phyloP scores from a whole-genome alignment of 345 rosid genomes.

The Lagerstroemia speciosa region DNA sequence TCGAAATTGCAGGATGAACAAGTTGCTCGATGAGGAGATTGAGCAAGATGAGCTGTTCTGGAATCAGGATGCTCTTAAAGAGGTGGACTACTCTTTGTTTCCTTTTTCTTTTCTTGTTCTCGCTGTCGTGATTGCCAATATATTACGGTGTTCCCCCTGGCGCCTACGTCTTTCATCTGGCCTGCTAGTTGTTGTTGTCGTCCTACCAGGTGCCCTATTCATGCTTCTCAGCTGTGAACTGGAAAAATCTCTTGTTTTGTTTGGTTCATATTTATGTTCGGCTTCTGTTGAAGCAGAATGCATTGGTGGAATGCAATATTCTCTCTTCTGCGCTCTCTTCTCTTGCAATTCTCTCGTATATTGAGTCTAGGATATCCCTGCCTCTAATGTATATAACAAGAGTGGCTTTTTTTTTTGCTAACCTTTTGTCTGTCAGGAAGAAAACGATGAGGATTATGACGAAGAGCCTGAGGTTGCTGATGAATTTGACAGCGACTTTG shows the following conservation, averaged over 20 bases:
- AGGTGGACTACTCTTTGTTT: slow-evolving; percentile 24
- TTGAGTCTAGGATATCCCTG: neutral
- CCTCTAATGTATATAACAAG: neutral
- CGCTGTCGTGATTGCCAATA: neutral
- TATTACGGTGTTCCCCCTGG: neutral
- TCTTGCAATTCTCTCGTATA: neutral
- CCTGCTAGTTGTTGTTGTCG: neutral
- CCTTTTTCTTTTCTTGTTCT: neutral
- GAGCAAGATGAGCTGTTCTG: slow-evolving; percentile 90
- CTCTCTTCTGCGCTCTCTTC: neutral
- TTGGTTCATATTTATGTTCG: neutral
- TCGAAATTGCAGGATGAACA: slow-evolving; percentile 55
- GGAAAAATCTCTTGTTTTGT: neutral
- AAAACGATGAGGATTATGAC: slow-evolving; percentile 63
- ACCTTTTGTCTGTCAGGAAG: slow-evolving; percentile 42
- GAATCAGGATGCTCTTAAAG: slow-evolving; percentile 95
- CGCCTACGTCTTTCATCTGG: neutral
- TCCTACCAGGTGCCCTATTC: neutral
- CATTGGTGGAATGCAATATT: too few species aligned
- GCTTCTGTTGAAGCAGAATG: neutral
- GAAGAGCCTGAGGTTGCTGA: slow-evolving; percentile 78
- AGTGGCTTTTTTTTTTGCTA: neutral
- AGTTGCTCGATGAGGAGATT: slow-evolving; percentile 70
- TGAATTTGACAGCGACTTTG: slow-evolving; percentile 90
- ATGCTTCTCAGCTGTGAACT: neutral